Evolutionary conservation across 1,284 basidiomycete genomes (phyloP).

Genomic region (Microbotryum saponariae): DNA sequence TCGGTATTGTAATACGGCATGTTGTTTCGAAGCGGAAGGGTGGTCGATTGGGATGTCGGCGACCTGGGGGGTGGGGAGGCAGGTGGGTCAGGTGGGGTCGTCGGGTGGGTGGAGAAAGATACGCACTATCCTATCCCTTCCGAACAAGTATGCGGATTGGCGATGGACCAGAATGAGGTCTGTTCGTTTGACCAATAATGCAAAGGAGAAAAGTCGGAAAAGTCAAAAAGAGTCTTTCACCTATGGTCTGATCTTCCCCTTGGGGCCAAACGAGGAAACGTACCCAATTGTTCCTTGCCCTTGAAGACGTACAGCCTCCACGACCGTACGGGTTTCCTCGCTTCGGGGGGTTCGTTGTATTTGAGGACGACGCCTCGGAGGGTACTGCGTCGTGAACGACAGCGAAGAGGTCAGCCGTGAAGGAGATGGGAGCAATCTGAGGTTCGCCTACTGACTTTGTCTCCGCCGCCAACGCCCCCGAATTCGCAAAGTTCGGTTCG

Average conservation of each 20-base stretch:
- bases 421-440: too few species aligned
- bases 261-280: slow-evolving; percentile 39
- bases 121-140: slow-evolving; percentile 71
- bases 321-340: slow-evolving; percentile 74
- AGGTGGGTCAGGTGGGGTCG: too few species aligned
- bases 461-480: slow-evolving; percentile 87
- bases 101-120: slow-evolving; percentile 1
- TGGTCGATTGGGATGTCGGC: slow-evolving; percentile 88
- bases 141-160: slow-evolving; percentile 90
- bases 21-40: slow-evolving; percentile 96
- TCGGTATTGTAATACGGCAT: slow-evolving; percentile 91
- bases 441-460: slow-evolving; percentile 52
- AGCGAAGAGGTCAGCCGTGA: too few species aligned
- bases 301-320: slow-evolving; percentile 99
- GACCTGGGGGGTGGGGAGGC: slow-evolving; percentile 39
- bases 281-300: slow-evolving; percentile 82
- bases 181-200: slow-evolving; percentile 38
- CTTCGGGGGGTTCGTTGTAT: slow-evolving; percentile 98
- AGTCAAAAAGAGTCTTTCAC: too few species aligned
- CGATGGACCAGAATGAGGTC: slow-evolving; percentile 82
- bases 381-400: slow-evolving; percentile 10
- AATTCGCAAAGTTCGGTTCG: slow-evolving; percentile 76
- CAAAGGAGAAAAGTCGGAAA: neutral
- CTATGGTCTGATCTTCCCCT: too few species aligned
- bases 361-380: slow-evolving; percentile 72